These are phyloP conservation scores for Sonneratia caseolaris DNA, from an alignment of 345 rosid genomes.

Conservation along the genomic window DNA sequence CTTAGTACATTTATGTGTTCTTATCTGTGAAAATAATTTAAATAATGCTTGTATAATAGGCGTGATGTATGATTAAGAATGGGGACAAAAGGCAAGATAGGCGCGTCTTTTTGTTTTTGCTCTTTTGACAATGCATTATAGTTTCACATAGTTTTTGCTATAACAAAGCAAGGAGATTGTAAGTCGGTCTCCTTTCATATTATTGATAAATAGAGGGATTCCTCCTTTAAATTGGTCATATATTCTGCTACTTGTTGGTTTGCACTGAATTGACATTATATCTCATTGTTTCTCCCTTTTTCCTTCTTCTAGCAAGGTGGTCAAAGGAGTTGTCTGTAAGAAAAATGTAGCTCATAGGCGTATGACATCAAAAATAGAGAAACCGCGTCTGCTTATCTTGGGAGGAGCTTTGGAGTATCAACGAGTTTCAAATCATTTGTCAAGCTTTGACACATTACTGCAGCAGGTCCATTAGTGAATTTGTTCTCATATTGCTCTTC, in stretches of 20 bases:
- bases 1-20: neutral
- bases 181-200: neutral
- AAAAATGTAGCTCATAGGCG: conserved; percentile 95
- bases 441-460: conserved; percentile 82
- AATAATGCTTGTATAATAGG: neutral
- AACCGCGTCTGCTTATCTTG: conserved; percentile 71
- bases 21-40: neutral
- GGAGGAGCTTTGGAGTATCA: conserved; percentile 97
- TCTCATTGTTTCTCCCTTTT: conserved; percentile 11
- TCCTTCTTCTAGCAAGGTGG: conserved; percentile 53
- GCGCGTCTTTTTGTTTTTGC: too few relatives aligned
- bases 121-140: neutral
- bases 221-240: neutral
- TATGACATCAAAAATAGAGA: conserved; percentile 79
- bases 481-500: neutral
- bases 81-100: too few relatives aligned
- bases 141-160: neutral
- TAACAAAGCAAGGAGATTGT: neutral
- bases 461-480: conserved; percentile 50
- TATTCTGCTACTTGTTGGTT: neutral
- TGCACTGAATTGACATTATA: neutral
- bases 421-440: conserved; percentile 75
- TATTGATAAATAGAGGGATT: neutral
- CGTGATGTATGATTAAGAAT: too few relatives aligned
- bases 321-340: conserved; percentile 92